Conservation (phyloP, 1,284 basidiomycete genomes). For the Macrocystidia cucumis region DNA sequence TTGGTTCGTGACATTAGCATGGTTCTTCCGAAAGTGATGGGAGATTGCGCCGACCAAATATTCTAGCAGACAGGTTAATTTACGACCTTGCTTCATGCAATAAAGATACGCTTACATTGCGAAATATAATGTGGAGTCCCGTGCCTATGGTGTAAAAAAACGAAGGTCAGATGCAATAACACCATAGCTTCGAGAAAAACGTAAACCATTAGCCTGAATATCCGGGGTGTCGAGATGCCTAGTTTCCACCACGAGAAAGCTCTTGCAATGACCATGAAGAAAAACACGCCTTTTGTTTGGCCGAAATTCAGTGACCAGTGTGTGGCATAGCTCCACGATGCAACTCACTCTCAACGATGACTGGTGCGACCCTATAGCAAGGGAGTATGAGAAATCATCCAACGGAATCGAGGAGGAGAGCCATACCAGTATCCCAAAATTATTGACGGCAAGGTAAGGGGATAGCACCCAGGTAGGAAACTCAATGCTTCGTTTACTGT, state of each 20-base stretch:
- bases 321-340: not conserved
- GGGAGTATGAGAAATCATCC: not conserved
- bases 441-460: slow-evolving; percentile 16
- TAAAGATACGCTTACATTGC: slow-evolving; percentile 12
- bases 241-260: slow-evolving; percentile 17
- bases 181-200: not conserved
- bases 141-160: too few species aligned
- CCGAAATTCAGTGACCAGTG: not conserved
- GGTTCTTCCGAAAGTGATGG: not conserved
- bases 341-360: slow-evolving; percentile 19
- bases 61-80: not conserved
- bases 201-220: slow-evolving; percentile 16
- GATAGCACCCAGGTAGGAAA: slow-evolving; percentile 20
- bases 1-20: not conserved
- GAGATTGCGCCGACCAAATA: slow-evolving; percentile 1
- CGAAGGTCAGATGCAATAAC: not conserved
- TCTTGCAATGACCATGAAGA: slow-evolving; percentile 15
- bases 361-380: slow-evolving; percentile 15
- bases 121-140: slow-evolving; percentile 19
- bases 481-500: too few species aligned
- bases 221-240: slow-evolving; percentile 14
- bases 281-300: slow-evolving; percentile 11
- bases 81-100: not conserved
- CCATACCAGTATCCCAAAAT: slow-evolving; percentile 20
- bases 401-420: too few species aligned